Evolutionary conservation across 2,329 filamentous ascomycete genomes (phyloP), one percentile per base, ranked within the genome.

Genomic region (Talaromyces verruculosus): DNA sequence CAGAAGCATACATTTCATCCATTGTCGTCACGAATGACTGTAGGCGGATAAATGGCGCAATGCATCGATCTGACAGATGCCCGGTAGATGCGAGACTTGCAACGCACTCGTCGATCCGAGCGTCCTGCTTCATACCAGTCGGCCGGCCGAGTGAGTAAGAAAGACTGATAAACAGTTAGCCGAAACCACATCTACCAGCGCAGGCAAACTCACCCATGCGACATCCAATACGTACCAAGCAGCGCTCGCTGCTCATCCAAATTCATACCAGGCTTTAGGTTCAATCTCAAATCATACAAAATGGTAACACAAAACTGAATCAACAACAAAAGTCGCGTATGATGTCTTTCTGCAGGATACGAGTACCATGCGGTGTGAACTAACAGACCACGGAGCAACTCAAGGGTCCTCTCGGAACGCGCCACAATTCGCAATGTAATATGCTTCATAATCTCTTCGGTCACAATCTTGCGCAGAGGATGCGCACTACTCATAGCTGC

Each of bases 401-500:
- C 71, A 5, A 72, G 67, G 62, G 68, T 72, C 47, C 71, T 69
- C 68, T 72, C 71, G 3, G 70, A 72, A 5, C 63, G 63, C 63
- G 45, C 65, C 39, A 72, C 68, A 47, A 72, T 17, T 19, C 70
- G 68, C 41, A 66, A n/a, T 10, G 66, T 68, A 35, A 72, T 49
- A 30, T 72, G 71, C 33, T 68, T 68, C 67, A 71, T 71, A n/a
- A 72, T 68, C 58, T 72, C 71, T 22, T 71, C 70, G 5, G 57
- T 30, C 25, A 72, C 64, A 8, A 15, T 62, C 61, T 65, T 67
- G 61, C 68, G 68, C 25, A 71, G 67, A 63, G 67, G 68, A 28
- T 71, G 70, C 19, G 63, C 30, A 68, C 67, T 71, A 53, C 69
- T 65, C 57, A 71, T 69, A 4, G 66, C 64, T 49, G 70, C 69